These are phyloP conservation scores for Pyracantha coccinea DNA, from an alignment of 331 rosid species.

Conservation along the genomic window DNA sequence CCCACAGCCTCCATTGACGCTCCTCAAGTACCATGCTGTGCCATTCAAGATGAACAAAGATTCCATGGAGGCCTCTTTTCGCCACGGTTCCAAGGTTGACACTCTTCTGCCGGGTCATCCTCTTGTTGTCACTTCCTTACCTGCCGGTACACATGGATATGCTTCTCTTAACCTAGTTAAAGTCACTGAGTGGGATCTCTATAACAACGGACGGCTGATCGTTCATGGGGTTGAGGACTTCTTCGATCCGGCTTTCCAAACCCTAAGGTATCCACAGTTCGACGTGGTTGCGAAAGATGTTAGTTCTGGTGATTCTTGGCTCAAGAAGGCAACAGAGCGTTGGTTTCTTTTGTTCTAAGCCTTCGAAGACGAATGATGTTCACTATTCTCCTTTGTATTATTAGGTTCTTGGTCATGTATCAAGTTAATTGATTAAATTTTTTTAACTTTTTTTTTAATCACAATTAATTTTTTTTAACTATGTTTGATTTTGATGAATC, in stretches of 20 bases:
- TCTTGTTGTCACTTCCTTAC: not conserved
- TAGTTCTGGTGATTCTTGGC: no score
- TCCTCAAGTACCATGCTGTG: not conserved
- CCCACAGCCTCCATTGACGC: not conserved
- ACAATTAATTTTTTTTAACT: no score
- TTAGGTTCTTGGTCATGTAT: no score
- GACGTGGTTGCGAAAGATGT: no score
- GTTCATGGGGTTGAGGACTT: not conserved
- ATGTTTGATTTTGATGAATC: no score
- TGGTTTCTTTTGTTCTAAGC: no score
- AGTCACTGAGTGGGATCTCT: not conserved
- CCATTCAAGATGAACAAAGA: not conserved
- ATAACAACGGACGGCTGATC: not conserved
- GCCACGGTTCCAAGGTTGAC: not conserved
- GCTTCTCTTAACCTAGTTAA: not conserved
- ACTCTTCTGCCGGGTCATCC: not conserved
- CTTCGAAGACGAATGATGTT: no score
- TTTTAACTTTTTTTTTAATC: no score
- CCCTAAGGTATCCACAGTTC: not conserved
- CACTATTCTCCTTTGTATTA: no score
- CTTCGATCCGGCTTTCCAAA: slow-evolving; percentile 1
- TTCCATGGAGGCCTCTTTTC: not conserved
- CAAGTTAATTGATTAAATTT: no score
- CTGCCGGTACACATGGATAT: not conserved
- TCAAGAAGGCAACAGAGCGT: no score